Base-by-base conservation (phyloP, 2,329 filamentous ascomycete species). In the Cytospora paraplurivora region DNA sequence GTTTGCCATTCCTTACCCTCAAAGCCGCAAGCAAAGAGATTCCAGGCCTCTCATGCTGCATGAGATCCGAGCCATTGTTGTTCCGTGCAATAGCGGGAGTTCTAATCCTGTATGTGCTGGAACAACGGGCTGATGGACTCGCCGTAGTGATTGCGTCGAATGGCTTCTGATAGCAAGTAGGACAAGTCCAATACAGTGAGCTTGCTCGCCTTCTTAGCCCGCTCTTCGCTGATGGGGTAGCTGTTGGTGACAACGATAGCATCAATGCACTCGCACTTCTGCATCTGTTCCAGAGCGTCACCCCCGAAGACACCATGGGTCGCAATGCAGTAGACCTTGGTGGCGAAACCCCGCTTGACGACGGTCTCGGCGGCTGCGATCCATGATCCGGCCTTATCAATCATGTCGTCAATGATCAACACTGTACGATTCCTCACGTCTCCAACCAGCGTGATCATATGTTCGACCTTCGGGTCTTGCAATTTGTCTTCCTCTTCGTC, bases 381-480 rank as follows among this genome's bases (percentile, higher is more conserved):
- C 95, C 95, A 99, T 7, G 92, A 97, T 15, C 90, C 92, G 11
- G 93, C 88, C 79, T 97, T 97, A 79, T 99, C 95, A 72, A 99
- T 97, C 91, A 99, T 98, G 75, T 99, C 95, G 75, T 99, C 95
- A 56, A 99, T 91, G 66, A 99, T 93, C 74, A 99, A 90, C 60
- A 98, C 95, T 0, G 92, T 89, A 64, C 92, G 87, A 73, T 92
- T 88, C 72, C 88, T 90, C 65, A 99, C 95, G 71, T 98, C 92
- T 66, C 95, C 95, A 15, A 99, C 95, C n/a, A 99, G 82, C 0
- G 95, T 99, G 71, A 99, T 96, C 81, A 94, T 97, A 72, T 93
- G 93, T 78, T 99, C 95, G 27, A 94, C 82, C 66, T 89, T 88
- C 12, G 89, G 87, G 69, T 94, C 88, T 70, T 89, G 86, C 59